Conservation (phyloP, 2,329 filamentous ascomycete genomes). For the Ophiocordyceps australis region DNA sequence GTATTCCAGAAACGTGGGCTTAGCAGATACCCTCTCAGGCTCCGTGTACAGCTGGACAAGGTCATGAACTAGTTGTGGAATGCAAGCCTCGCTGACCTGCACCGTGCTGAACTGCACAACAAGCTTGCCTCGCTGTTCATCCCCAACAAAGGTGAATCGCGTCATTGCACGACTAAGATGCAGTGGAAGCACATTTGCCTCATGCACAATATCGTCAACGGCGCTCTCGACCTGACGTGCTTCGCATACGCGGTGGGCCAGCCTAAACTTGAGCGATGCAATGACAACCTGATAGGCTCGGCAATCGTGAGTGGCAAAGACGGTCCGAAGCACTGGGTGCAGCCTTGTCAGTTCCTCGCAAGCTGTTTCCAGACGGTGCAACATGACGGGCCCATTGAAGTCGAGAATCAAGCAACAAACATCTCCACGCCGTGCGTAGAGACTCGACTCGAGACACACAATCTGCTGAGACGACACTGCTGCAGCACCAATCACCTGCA, state of each 20-base stretch:
- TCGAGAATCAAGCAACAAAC: constrained; percentile 28
- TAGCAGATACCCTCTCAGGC: constrained; percentile 12
- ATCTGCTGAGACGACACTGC: constrained; percentile 29
- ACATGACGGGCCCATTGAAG: constrained; percentile 23
- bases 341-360: constrained; percentile 23
- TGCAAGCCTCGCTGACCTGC: constrained; percentile 27
- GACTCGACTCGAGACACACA: constrained; percentile 26
- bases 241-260: constrained; percentile 21
- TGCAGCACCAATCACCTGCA: constrained; percentile 25
- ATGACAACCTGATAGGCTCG: constrained; percentile 29
- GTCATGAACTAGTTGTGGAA: constrained; percentile 27
- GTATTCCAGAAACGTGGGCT: no score
- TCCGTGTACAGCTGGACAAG: constrained; percentile 25
- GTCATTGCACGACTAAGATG: constrained; percentile 25
- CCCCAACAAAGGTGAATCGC: constrained; percentile 30
- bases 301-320: constrained; percentile 27
- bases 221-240: constrained; percentile 18
- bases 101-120: constrained; percentile 28
- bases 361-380: constrained; percentile 24
- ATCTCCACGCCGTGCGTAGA: constrained; percentile 23
- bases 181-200: constrained; percentile 19
- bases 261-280: constrained; percentile 21
- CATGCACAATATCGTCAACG: constrained; percentile 21
- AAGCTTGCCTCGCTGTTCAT: constrained; percentile 25
- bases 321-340: constrained; percentile 34